Conservation (phyloP, 2,329 filamentous ascomycete genomes). For the Teratosphaeria viscida region DNA sequence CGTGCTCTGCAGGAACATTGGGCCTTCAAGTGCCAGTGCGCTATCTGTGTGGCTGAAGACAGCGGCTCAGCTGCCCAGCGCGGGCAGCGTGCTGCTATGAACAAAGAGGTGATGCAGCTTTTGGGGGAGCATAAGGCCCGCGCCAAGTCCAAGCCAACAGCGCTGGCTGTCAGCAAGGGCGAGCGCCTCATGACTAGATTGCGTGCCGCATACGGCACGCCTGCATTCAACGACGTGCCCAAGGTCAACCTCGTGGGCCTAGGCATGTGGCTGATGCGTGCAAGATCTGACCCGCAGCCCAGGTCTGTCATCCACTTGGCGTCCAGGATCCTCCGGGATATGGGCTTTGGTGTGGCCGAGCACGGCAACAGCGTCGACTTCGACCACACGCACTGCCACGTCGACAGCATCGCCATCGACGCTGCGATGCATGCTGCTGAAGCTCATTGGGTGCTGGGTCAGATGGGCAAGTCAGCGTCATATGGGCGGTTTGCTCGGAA, state of each 20-base stretch:
- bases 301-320: slow-evolving; percentile 1
- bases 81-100: background rate
- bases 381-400: background rate
- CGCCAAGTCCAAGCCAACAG: background rate
- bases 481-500: slow-evolving; percentile 6
- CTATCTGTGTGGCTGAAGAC: slow-evolving; percentile 1
- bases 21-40: slow-evolving; percentile 4
- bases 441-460: background rate
- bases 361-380: background rate
- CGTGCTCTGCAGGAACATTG: slow-evolving; percentile 19
- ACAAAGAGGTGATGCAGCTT: background rate
- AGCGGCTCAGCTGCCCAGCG: background rate
- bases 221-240: slow-evolving; percentile 1
- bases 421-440: slow-evolving; percentile 7
- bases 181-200: background rate
- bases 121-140: background rate
- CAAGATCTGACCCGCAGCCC: background rate
- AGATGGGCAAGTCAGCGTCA: slow-evolving; percentile 2
- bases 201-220: background rate
- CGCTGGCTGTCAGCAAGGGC: background rate
- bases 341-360: slow-evolving; percentile 3
- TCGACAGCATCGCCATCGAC: slow-evolving; percentile 2
- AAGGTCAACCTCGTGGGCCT: slow-evolving; percentile 6
- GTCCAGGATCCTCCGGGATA: slow-evolving; percentile 4
- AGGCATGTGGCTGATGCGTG: slow-evolving; percentile 10